phyloP scores from a whole-genome alignment of 2,329 filamentous ascomycete genomes.

The Trichoderma endophyticum region DNA sequence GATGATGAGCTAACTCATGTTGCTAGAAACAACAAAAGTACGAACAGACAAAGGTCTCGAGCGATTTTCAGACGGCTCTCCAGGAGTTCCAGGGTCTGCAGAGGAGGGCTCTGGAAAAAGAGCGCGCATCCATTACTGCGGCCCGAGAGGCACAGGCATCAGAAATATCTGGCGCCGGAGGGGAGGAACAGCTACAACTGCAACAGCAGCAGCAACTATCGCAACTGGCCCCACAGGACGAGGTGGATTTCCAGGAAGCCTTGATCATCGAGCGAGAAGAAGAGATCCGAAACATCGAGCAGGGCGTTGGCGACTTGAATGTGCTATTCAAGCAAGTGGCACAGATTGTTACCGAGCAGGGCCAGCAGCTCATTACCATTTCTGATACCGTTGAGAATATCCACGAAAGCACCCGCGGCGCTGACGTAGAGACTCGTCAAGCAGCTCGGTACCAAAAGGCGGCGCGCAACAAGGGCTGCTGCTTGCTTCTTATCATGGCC shows the following conservation, averaged over 20 bases:
- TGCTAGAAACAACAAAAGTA: conserved; percentile 87
- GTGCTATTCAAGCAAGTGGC: conserved; percentile 98
- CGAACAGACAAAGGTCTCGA: conserved; percentile 90
- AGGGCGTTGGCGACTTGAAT: conserved; percentile 91
- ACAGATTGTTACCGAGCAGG: conserved; percentile 93
- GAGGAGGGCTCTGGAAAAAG: conserved; percentile 84
- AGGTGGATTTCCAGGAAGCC: conserved; percentile 96
- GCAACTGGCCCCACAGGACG: conserved; percentile 82
- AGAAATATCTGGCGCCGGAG: conserved; percentile 38
- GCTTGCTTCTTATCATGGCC: conserved; percentile 80
- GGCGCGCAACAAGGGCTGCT: conserved; percentile 91
- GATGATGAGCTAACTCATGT: background rate
- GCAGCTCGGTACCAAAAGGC: conserved; percentile 93
- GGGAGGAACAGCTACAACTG: conserved; percentile 46
- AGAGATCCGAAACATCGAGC: conserved; percentile 96
- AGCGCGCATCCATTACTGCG: conserved; percentile 79
- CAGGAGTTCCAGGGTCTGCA: conserved; percentile 93
- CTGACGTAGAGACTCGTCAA: conserved; percentile 78
- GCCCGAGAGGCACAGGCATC: conserved; percentile 76
- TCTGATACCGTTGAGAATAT: conserved; percentile 83
- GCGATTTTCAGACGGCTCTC: conserved; percentile 85
- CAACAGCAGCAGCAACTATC: conserved; percentile 69
- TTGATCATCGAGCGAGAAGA: conserved; percentile 94
- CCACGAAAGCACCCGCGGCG: conserved; percentile 75
- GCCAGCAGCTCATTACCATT: conserved; percentile 82